These are phyloP conservation scores for Colletotrichum sp. DNA, from an alignment of 2,329 filamentous ascomycete genomes.

Conservation along the genomic window DNA sequence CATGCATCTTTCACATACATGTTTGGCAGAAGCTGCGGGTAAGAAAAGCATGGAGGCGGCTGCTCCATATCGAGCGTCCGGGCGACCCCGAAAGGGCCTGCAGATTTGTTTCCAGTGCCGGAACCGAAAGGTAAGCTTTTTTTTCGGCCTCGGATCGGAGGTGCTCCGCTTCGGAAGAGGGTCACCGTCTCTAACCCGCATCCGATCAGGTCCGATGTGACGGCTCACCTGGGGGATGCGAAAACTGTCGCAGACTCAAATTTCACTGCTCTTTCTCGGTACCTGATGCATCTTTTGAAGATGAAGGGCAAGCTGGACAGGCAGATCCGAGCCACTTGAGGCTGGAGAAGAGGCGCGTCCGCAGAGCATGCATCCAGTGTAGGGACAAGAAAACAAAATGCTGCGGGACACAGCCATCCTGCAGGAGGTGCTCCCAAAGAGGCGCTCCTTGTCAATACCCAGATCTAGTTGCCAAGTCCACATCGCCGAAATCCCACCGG, in stretches of 20 bases:
- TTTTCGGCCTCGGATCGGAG: not conserved
- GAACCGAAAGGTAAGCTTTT: constrained; percentile 15
- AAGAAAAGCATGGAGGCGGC: constrained; percentile 1
- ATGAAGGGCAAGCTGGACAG: not conserved
- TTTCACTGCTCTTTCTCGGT: constrained; percentile 16
- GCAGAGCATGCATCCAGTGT: constrained; percentile 11
- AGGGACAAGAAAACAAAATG: constrained; percentile 18
- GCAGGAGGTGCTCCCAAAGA: not conserved
- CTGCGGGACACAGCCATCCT: constrained; percentile 5
- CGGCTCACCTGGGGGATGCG: constrained; percentile 5
- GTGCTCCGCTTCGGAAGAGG: not conserved
- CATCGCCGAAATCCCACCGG: not conserved
- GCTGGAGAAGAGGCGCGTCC: constrained; percentile 12
- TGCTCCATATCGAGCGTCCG: not conserved
- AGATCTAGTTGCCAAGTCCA: not conserved
- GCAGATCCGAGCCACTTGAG: not conserved
- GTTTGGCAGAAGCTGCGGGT: not conserved
- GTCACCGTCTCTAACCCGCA: not conserved
- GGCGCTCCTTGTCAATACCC: constrained; percentile 10
- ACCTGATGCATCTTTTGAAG: not conserved
- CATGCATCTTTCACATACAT: not conserved
- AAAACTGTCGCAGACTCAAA: constrained; percentile 13
- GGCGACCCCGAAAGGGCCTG: constrained; percentile 10
- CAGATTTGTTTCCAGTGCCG: constrained; percentile 20
- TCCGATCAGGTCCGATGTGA: constrained; percentile 14